Evolutionary conservation across 371 early-diverging fungal species (phyloP).

Genomic region (Syncephalis plumigaleata): DNA sequence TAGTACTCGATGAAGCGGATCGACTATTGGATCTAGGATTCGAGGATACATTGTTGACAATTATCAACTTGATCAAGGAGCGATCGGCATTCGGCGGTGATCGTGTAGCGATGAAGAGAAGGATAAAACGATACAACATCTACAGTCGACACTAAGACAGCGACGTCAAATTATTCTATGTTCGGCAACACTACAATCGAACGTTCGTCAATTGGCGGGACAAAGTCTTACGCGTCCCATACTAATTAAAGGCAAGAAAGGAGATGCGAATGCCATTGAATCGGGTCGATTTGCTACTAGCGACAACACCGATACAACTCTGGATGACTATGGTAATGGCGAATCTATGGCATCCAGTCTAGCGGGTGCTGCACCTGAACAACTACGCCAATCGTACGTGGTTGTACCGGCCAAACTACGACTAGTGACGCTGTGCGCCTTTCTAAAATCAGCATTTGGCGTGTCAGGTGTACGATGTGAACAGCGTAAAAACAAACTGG

Average conservation of each 20-base stretch:
- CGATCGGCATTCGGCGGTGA: slow-evolving; percentile 6
- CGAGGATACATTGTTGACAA: slow-evolving; percentile 79
- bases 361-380: slow-evolving; percentile 38
- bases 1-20: slow-evolving; percentile 98
- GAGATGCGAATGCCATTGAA: too few species aligned
- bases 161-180: slow-evolving; percentile 74
- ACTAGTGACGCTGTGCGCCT: slow-evolving; percentile 60
- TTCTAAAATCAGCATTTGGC: slow-evolving; percentile 32
- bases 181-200: slow-evolving; percentile 79
- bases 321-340: slow-evolving; percentile 12
- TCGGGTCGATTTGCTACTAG: background rate
- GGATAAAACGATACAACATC: slow-evolving; percentile 6
- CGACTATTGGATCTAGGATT: slow-evolving; percentile 93
- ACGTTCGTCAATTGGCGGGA: slow-evolving; percentile 70
- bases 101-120: background rate
- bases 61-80: slow-evolving; percentile 46
- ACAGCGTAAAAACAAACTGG: slow-evolving; percentile 26
- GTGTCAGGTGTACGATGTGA: slow-evolving; percentile 2
- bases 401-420: slow-evolving; percentile 80
- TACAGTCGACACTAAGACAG: slow-evolving; percentile 27
- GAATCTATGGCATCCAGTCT: slow-evolving; percentile 11
- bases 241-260: slow-evolving; percentile 23
- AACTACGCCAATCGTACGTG: slow-evolving; percentile 68
- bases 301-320: slow-evolving; percentile 7
- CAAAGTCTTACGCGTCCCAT: slow-evolving; percentile 52